Conservation (phyloP, 805 yeast species). For the Yamadazyma akitaensis region DNA sequence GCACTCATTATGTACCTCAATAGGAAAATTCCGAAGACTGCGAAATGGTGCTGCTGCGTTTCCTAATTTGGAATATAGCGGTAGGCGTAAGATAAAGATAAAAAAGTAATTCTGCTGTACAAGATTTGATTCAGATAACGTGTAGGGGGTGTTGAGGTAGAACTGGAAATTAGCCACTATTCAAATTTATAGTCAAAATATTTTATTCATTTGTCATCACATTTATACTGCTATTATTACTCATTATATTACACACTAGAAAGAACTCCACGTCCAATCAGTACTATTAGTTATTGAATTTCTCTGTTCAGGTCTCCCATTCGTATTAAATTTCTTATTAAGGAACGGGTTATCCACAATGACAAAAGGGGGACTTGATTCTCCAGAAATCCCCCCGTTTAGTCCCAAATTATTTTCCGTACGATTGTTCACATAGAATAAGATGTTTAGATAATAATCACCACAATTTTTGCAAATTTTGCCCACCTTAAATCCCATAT, state of each 20-base stretch:
- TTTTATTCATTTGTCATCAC: neutral
- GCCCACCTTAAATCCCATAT: slow-evolving; percentile 19
- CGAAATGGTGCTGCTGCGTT: neutral
- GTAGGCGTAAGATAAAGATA: no score
- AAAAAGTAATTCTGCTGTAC: no score
- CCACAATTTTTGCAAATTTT: slow-evolving; percentile 36
- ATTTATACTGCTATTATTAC: neutral
- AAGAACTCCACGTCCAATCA: slow-evolving; percentile 56
- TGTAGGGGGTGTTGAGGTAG: no score
- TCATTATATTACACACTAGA: slow-evolving; percentile 18
- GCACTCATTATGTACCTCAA: neutral
- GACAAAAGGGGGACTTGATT: slow-evolving; percentile 14
- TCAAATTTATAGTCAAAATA: neutral
- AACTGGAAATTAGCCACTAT: neutral
- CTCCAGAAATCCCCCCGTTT: neutral
- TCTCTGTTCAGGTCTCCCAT: slow-evolving; percentile 9
- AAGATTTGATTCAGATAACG: no score
- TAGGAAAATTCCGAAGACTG: neutral
- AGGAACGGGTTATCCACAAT: slow-evolving; percentile 31
- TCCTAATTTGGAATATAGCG: neutral
- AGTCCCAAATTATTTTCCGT: neutral
- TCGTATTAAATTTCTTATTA: slow-evolving; percentile 7
- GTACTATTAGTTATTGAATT: slow-evolving; percentile 20
- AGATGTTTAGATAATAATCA: slow-evolving; percentile 19
- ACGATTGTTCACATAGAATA: slow-evolving; percentile 12